Conservation (phyloP, 805 yeast genomes). For the Maudiozyma barnettii region DNA sequence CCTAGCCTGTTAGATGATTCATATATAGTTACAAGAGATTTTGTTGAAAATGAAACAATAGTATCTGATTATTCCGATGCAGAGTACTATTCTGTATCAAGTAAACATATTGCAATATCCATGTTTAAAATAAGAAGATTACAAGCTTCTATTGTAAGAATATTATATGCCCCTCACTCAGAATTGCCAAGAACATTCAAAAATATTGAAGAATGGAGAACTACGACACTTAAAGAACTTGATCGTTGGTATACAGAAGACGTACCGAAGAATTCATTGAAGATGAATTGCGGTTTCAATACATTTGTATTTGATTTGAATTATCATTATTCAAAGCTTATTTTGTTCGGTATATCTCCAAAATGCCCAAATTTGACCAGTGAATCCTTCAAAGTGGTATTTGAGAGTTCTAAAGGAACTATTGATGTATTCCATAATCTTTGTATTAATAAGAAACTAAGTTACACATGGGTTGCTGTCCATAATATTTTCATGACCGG, state of each 20-base stretch:
- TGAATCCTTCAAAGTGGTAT: conserved; percentile 47
- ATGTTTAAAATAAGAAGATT: conserved; percentile 62
- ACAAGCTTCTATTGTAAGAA: conserved; percentile 68
- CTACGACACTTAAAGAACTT: conserved; percentile 39
- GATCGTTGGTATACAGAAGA: conserved; percentile 50
- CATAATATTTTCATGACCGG: conserved; percentile 87
- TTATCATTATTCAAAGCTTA: conserved; percentile 63
- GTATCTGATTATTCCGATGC: conserved; percentile 32
- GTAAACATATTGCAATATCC: conserved; percentile 56
- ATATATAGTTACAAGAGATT: conserved; percentile 31
- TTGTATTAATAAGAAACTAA: conserved; percentile 47
- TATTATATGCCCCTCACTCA: conserved; percentile 55
- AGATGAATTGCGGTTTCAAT: conserved; percentile 70
- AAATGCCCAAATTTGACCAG: conserved; percentile 44
- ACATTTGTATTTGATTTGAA: conserved; percentile 61
- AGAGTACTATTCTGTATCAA: conserved; percentile 42
- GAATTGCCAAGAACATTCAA: conserved; percentile 59
- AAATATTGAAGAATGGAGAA: conserved; percentile 54
- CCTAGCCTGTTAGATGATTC: conserved; percentile 74
- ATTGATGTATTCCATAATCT: conserved; percentile 54
- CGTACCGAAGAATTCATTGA: conserved; percentile 45
- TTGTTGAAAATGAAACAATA: conserved; percentile 21
- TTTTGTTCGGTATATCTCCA: conserved; percentile 73
- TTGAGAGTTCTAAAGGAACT: conserved; percentile 56
- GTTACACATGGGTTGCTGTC: conserved; percentile 90